These are phyloP conservation scores for Hypericum androsaemum DNA, from an alignment of 345 rosid genomes.

Conservation along the genomic window DNA sequence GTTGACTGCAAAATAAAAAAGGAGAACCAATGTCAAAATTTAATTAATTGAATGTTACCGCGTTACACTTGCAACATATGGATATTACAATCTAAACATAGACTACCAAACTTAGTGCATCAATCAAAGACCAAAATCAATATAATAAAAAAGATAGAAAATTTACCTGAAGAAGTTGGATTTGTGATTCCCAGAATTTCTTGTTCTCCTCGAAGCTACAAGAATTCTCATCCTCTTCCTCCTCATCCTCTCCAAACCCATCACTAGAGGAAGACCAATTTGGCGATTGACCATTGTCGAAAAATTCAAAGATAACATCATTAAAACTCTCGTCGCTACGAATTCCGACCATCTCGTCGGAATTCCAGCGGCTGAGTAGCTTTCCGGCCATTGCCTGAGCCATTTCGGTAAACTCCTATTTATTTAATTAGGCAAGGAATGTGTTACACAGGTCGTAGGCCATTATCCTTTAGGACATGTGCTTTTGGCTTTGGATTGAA, in stretches of 20 bases:
- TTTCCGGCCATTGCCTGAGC: conserved; percentile 7
- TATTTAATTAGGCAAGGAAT: background rate
- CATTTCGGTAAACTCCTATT: background rate
- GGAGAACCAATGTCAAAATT: background rate
- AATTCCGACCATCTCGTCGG: conserved; percentile 40
- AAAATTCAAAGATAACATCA: conserved; percentile 52
- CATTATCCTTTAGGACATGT: background rate
- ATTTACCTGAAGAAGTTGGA: conserved; percentile 61
- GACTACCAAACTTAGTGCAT: too few relatives aligned
- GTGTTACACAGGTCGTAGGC: background rate
- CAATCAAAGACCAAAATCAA: too few relatives aligned
- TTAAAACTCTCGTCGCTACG: conserved; percentile 42
- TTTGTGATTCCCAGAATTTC: conserved; percentile 67
- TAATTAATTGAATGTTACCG: too few relatives aligned
- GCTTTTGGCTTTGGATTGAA: background rate
- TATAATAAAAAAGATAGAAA: background rate
- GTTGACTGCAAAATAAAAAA: conserved; percentile 41
- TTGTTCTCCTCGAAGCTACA: conserved; percentile 34
- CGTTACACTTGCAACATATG: too few relatives aligned
- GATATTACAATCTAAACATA: too few relatives aligned
- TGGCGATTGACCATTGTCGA: conserved; percentile 10
- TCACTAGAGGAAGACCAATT: conserved; percentile 14
- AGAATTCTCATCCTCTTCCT: conserved; percentile 19
- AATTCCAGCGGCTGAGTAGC: conserved; percentile 23
- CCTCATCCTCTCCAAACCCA: conserved; percentile 12